Conservation (phyloP, 305 asterid species). For the Fraxinus sp. region DNA sequence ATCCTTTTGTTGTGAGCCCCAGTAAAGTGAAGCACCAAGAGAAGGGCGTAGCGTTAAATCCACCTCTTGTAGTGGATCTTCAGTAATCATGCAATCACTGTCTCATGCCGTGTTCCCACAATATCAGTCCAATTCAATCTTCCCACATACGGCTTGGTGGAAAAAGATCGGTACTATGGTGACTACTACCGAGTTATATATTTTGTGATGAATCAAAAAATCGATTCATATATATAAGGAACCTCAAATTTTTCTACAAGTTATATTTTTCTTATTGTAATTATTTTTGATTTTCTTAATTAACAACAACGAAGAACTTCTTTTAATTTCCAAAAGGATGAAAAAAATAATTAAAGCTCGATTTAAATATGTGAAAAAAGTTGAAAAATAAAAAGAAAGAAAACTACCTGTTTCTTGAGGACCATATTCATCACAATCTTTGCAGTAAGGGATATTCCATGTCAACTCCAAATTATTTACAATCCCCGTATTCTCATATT, state of each 20-base stretch:
- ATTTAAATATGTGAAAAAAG: background rate
- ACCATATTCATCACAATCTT: slow-evolving; percentile 19
- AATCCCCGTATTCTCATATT: background rate
- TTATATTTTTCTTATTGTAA: background rate
- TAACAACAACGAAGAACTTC: background rate
- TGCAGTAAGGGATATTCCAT: slow-evolving; percentile 31
- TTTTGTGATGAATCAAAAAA: background rate
- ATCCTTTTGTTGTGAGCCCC: no score
- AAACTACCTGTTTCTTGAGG: slow-evolving; percentile 17
- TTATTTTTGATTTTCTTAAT: background rate
- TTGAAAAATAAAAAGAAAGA: background rate
- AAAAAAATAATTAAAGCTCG: background rate
- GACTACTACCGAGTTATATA: background rate
- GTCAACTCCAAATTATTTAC: slow-evolving; percentile 20
- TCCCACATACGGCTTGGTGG: background rate
- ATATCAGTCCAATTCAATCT: background rate
- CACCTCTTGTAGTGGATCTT: background rate
- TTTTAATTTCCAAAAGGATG: background rate
- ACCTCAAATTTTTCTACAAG: background rate
- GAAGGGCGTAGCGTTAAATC: no score
- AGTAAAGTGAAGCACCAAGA: no score
- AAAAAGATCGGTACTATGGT: background rate
- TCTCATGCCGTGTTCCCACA: background rate
- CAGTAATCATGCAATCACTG: background rate
- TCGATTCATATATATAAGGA: background rate